Evolutionary conservation across 2,329 filamentous ascomycete species (phyloP), one percentile per base, ranked within the genome.

Genomic region (Dryadomyces quercivorus): DNA sequence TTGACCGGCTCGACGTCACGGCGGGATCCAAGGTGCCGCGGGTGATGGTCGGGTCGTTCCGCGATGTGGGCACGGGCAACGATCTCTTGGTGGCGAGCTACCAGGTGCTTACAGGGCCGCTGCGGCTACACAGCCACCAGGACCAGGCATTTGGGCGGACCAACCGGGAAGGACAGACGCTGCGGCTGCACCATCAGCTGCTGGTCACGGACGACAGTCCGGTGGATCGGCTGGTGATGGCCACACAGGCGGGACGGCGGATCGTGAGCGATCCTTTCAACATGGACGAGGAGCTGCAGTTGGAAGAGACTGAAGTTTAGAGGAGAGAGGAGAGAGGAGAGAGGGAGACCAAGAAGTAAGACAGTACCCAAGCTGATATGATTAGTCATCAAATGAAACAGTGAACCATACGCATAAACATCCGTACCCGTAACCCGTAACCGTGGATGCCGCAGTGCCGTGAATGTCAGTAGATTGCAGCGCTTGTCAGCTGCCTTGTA

Each of bases 91-190:
- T 57, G 4, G 59, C 57, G 52, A 61, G 50, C 55, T 62, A 61
- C 58, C 61, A 61, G 58, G 55, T 60, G 34, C 50, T 61, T 36
- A 61, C 61, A 2, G 60, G 60, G 8, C 58, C 60, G 22, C 49
- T 61, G 56, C 57, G 61, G 12, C 53, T 60, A 34, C 51, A 45
- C 57, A 59, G 59, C 55, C 58, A 59, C 43, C 56, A 59, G 48
- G 56, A 59, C 50, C 60, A 61, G 58, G 60, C 60, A 8, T 61
- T 61, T 59, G 57, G 59, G 1, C 60, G 60, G 38, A 61, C 60
- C 18, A 61, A 61, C 58, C 59, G 60, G 43, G 57, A 59, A 56
- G 60, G 60, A 51, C 60, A 61, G 53, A 54, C 55, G 21, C 52
- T 61, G 49, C 50, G 9, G n/a, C 57, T 62, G 51, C 57, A 57